Evolutionary conservation across 2,329 filamentous ascomycete species (phyloP).

Genomic region (Trichoderma afroharzianum): DNA sequence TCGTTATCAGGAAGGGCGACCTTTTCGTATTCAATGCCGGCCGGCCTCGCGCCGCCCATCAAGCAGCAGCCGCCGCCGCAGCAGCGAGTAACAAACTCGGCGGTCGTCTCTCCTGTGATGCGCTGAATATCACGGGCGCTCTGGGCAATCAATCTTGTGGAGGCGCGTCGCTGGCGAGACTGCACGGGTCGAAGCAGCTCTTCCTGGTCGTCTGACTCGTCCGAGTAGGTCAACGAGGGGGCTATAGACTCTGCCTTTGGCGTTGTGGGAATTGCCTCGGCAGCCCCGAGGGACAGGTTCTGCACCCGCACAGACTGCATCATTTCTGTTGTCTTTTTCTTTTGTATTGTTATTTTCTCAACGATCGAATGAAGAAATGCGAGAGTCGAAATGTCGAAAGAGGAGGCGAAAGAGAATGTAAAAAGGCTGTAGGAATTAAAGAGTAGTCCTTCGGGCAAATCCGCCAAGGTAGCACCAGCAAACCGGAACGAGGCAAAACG

Average conservation of each 20-base stretch:
- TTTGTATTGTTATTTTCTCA: background rate
- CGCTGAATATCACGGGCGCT: conserved; percentile 59
- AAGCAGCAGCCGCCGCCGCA: conserved; percentile 64
- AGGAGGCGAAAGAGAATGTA: background rate
- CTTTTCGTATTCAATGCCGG: conserved; percentile 49
- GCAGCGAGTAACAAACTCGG: conserved; percentile 59
- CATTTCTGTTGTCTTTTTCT: background rate
- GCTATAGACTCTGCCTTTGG: conserved; percentile 48
- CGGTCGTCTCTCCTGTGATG: conserved; percentile 61
- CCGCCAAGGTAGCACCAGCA: background rate
- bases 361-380: background rate
- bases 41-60: conserved; percentile 42
- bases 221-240: conserved; percentile 61
- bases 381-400: background rate
- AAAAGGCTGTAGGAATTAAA: background rate
- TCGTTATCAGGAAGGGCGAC: conserved; percentile 70
- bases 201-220: conserved; percentile 58
- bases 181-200: conserved; percentile 43
- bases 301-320: conserved; percentile 15
- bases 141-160: conserved; percentile 64
- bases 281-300: conserved; percentile 25
- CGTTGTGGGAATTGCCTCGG: conserved; percentile 44
- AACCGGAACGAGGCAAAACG: background rate
- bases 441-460: background rate
- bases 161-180: conserved; percentile 59